These are phyloP conservation scores for Hemisphaericaspora xylanilytica DNA, from an alignment of 1,139 yeast species.

Conservation along the genomic window DNA sequence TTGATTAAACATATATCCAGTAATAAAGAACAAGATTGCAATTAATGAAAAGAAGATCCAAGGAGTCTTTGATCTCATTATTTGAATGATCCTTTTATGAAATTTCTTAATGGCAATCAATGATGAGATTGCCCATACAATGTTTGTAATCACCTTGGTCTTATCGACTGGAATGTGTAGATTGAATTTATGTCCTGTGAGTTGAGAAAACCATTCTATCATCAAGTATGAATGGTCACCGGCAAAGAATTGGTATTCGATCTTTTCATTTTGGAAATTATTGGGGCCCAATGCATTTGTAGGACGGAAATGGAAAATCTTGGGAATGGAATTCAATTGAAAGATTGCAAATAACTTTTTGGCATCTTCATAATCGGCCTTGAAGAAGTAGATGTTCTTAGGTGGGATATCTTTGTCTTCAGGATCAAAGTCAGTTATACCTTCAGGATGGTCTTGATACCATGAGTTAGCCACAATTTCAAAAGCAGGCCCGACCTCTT, in stretches of 20 bases:
- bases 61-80: conserved; percentile 32
- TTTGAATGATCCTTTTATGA: conserved; percentile 31
- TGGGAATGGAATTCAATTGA: conserved; percentile 75
- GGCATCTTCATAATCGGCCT: conserved; percentile 66
- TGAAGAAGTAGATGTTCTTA: conserved; percentile 62
- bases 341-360: conserved; percentile 53
- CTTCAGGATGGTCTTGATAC: conserved; percentile 44
- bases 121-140: conserved; percentile 35
- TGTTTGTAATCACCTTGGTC: conserved; percentile 50
- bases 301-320: conserved; percentile 64
- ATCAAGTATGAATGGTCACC: conserved; percentile 52
- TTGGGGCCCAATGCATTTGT: conserved; percentile 33
- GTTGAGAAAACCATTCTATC: conserved; percentile 32
- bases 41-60: conserved; percentile 70
- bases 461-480: conserved; percentile 57
- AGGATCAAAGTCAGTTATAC: conserved; percentile 28
- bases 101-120: conserved; percentile 23
- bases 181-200: conserved; percentile 44
- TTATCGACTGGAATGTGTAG: conserved; percentile 57
- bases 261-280: conserved; percentile 35
- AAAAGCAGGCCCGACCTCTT: conserved; percentile 66
- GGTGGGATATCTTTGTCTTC: conserved; percentile 19
- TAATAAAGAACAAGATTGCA: conserved; percentile 64
- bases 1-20: conserved; percentile 92
- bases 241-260: conserved; percentile 49